These are phyloP conservation scores for Zymoseptoria crescenta DNA, from an alignment of 2,329 filamentous ascomycete species.

Conservation along the genomic window DNA sequence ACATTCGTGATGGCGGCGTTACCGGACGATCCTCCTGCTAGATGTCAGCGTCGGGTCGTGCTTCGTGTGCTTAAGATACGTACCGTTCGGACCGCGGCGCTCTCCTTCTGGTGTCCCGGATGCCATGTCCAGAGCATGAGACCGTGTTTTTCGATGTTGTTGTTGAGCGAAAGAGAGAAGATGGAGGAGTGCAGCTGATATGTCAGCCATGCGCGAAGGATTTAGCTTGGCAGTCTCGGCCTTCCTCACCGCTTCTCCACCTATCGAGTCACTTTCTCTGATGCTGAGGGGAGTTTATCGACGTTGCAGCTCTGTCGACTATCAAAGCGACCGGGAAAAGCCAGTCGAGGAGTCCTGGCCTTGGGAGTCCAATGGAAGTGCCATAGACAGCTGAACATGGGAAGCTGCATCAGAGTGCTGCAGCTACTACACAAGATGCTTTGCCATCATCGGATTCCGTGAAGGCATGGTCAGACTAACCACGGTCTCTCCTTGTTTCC, in stretches of 20 bases:
- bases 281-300: no score
- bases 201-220: neutral
- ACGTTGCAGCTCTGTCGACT: no score
- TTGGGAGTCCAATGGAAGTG: no score
- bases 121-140: conserved; percentile 25
- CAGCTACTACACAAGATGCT: no score
- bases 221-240: neutral
- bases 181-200: neutral
- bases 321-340: no score
- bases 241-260: neutral
- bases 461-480: neutral
- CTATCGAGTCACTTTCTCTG: no score
- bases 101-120: conserved; percentile 34
- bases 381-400: no score
- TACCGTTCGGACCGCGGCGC: conserved; percentile 9
- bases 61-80: no score
- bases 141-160: neutral
- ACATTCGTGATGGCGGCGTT: conserved; percentile 19
- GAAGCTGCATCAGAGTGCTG: no score
- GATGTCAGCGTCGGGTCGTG: neutral
- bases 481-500: neutral
- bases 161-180: neutral
- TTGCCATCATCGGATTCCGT: neutral
- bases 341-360: no score
- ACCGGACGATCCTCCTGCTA: conserved; percentile 22